These are phyloP conservation scores for Colletotrichum salicis DNA, from an alignment of 2,329 filamentous ascomycete genomes.

Conservation along the genomic window DNA sequence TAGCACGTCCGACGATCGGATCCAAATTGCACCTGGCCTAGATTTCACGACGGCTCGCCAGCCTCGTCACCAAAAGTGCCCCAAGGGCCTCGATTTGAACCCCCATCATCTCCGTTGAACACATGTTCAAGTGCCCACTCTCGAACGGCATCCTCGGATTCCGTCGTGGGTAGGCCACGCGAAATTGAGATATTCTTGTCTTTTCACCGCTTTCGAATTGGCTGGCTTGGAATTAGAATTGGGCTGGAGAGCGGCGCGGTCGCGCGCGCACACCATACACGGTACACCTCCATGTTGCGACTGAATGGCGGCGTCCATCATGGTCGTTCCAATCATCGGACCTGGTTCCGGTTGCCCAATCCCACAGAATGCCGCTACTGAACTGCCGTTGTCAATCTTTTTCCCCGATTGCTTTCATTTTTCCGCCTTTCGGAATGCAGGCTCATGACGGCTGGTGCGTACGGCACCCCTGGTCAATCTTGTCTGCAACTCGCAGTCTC, in stretches of 20 bases:
- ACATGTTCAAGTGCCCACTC: background rate
- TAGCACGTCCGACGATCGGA: background rate
- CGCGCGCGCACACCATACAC: no score
- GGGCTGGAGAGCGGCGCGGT: background rate
- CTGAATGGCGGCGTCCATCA: conserved; percentile 5
- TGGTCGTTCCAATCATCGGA: conserved; percentile 1
- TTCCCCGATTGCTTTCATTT: background rate
- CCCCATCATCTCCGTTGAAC: background rate
- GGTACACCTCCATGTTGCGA: background rate
- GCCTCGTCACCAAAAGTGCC: background rate
- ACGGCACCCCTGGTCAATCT: background rate
- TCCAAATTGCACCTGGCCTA: conserved; percentile 13
- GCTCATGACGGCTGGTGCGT: background rate
- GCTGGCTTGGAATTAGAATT: background rate
- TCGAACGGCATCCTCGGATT: conserved; percentile 5
- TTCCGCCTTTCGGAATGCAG: conserved; percentile 12
- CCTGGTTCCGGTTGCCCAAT: conserved; percentile 18
- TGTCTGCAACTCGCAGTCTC: conserved; percentile 4
- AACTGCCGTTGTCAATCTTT: conserved; percentile 18
- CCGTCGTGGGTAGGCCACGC: background rate
- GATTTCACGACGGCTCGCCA: conserved; percentile 1
- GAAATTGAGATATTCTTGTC: background rate
- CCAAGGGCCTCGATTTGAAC: background rate
- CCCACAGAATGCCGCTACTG: background rate
- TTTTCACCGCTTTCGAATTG: background rate